These are phyloP conservation scores for Trichosporon sp. DNA, from an alignment of 1,284 basidiomycete species.

Conservation along the genomic window DNA sequence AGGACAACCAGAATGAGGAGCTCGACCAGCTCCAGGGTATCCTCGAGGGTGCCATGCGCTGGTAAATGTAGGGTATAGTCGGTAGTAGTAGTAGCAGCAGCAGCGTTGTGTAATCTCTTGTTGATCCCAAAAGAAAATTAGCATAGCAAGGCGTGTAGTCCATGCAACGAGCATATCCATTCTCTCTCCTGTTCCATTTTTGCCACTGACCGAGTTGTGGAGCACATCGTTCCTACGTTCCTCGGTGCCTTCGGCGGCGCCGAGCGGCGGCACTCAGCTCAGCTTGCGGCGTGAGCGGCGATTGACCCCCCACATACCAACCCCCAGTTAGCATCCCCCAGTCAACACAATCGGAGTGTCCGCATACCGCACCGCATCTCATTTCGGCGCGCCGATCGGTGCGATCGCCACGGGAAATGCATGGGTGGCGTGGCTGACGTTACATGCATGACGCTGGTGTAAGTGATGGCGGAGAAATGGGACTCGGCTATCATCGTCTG, in stretches of 20 bases:
- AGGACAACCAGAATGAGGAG: conserved; percentile 76
- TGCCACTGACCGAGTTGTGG: background rate
- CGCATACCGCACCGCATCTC: too few species aligned
- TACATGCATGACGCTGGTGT: background rate
- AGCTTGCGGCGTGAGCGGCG: background rate
- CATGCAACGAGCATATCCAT: conserved; percentile 23
- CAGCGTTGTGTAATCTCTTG: conserved; percentile 1
- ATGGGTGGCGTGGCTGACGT: background rate
- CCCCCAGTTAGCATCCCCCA: background rate
- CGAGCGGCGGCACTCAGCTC: background rate
- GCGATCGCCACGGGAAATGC: background rate
- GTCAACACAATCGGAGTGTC: too few species aligned
- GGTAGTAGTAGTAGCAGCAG: conserved; percentile 11
- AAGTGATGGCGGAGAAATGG: background rate
- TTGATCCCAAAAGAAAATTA: conserved; percentile 4
- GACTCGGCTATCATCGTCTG: conserved; percentile 1
- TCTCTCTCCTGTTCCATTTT: background rate
- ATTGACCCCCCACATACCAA: background rate
- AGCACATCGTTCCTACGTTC: conserved; percentile 5
- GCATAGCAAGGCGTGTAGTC: conserved; percentile 23
- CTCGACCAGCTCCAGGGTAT: conserved; percentile 74
- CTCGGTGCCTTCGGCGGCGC: background rate
- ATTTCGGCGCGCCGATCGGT: background rate
- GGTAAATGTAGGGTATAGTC: conserved; percentile 37
- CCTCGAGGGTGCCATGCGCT: conserved; percentile 58